Conservation (phyloP, 2,329 filamentous ascomycete genomes). For the Dactylella cylindrospora region DNA sequence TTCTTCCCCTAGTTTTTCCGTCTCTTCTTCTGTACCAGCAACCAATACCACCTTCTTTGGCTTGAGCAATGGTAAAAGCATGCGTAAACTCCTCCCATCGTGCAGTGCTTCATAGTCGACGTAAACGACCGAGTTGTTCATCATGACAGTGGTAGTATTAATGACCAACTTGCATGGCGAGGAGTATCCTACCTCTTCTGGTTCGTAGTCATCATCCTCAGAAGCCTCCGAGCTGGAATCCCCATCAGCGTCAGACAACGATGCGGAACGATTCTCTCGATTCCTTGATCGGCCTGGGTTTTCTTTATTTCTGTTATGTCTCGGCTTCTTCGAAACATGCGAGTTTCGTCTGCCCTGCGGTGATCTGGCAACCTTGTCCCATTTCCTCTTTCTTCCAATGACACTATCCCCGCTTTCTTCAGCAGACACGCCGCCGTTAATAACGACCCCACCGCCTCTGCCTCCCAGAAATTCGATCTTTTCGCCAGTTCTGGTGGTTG, state of each 20-base stretch:
- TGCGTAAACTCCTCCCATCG: slow-evolving; percentile 88
- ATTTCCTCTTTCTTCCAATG: slow-evolving; percentile 89
- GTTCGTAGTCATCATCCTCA: slow-evolving; percentile 46
- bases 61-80: slow-evolving; percentile 90
- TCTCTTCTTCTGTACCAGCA: slow-evolving; percentile 77
- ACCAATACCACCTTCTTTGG: slow-evolving; percentile 94
- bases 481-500: slow-evolving; percentile 53
- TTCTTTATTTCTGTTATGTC: slow-evolving; percentile 2
- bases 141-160: slow-evolving; percentile 63
- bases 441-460: slow-evolving; percentile 45
- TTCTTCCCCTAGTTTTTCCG: slow-evolving; percentile 68
- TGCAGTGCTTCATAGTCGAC: slow-evolving; percentile 92
- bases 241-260: not conserved
- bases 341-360: slow-evolving; percentile 17
- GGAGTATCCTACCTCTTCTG: slow-evolving; percentile 44
- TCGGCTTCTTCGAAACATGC: slow-evolving; percentile 32
- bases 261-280: slow-evolving; percentile 1
- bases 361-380: slow-evolving; percentile 66
- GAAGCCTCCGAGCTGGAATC: slow-evolving; percentile 11
- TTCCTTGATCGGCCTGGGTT: slow-evolving; percentile 5
- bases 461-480: slow-evolving; percentile 52
- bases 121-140: slow-evolving; percentile 77
- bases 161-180: slow-evolving; percentile 77
- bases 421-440: slow-evolving; percentile 1
- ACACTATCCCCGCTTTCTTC: slow-evolving; percentile 26